A percentile compares a stretch with the other conserved stretches of the same genome.
Conservation (phyloP, 768 basidiomycete species). For the Suillus subluteus region DNA sequence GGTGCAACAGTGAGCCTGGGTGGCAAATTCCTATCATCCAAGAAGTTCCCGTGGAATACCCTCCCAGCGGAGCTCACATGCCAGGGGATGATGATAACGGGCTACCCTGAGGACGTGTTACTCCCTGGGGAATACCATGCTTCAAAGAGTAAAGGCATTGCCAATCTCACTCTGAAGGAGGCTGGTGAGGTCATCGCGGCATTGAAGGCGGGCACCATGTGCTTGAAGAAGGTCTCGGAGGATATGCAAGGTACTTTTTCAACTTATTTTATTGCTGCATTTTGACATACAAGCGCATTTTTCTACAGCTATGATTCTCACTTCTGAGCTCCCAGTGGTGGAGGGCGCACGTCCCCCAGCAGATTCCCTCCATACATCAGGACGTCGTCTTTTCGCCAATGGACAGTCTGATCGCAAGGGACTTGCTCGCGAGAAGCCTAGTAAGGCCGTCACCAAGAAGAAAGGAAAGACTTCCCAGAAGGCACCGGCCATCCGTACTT, state of each 20-base stretch:
- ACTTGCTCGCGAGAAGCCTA: neutral
- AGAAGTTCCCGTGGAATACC: slow-evolving; percentile 16
- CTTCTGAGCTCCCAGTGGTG: neutral
- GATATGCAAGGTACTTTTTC: neutral
- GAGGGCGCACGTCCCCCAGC: neutral
- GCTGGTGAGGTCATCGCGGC: neutral
- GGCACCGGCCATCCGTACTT: no score
- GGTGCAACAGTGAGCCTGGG: neutral
- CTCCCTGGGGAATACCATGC: slow-evolving; percentile 11
- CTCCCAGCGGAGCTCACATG: slow-evolving; percentile 9
- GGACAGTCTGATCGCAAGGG: neutral
- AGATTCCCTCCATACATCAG: neutral
- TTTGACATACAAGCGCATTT: neutral
- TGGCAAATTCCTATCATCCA: neutral
- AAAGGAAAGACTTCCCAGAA: no score
- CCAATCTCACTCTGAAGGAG: slow-evolving; percentile 2
- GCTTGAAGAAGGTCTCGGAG: neutral
- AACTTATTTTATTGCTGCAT: neutral
- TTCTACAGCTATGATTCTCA: neutral
- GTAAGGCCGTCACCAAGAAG: neutral
- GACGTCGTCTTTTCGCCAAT: neutral
- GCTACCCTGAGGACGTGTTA: neutral
- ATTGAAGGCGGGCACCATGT: neutral
- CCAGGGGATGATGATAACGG: neutral
- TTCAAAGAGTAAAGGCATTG: slow-evolving; percentile 15